Base-by-base conservation (phyloP, 2,329 filamentous ascomycete species). In the Colletotrichum ledebouriae region DNA sequence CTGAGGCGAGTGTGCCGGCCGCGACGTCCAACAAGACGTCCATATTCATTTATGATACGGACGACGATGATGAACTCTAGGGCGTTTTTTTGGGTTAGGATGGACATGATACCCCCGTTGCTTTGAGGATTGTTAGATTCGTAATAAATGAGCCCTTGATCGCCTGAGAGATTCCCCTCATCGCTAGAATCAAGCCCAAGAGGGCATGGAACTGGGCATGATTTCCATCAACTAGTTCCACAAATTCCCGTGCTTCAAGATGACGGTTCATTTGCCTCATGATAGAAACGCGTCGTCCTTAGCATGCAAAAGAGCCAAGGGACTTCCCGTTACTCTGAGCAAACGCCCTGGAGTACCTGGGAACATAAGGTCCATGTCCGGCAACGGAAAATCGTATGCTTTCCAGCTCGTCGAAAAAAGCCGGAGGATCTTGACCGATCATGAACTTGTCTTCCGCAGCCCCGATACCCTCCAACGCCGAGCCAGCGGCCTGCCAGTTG, bases 41-140 rank as follows among this genome's bases (percentile, higher is more conserved):
- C 5, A 78, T 82, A 25, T 82, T 81, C 39, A 73, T 82, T 6
- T 75, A 76, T 4, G 79, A 81, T 33, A 76, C 78, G 11, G 79
- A 80, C 29, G 78, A 80, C 12, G 78, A 80, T 13, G 79, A 81
- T 47, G 78, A 80, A 64, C 73, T 80, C 63, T 80, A 68, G 76
- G 53, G 64, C 55, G 59, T 64, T 65, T 12, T 37, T 29, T 3
- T 29, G 55, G 39, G 17, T 46, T 20, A 50, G 61, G 29, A 53
- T 20, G 57, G 61, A 66, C 41, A 59, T 33, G 59, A 61, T 61
- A 61, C 59, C 66, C 66, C 34, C 1, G 6, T 29, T 44, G 37
- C 34, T 55, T 37, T 17, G 10, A 33, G 25, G 47, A 29, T 9
- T 29, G 7, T 29, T 29, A 7, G 6, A 29, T 6, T 29, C 6